Evolutionary conservation across 164 flowering plant species (phyloP), one percentile per base, ranked within the genome.

Genomic region (Tetracentron sinense): DNA sequence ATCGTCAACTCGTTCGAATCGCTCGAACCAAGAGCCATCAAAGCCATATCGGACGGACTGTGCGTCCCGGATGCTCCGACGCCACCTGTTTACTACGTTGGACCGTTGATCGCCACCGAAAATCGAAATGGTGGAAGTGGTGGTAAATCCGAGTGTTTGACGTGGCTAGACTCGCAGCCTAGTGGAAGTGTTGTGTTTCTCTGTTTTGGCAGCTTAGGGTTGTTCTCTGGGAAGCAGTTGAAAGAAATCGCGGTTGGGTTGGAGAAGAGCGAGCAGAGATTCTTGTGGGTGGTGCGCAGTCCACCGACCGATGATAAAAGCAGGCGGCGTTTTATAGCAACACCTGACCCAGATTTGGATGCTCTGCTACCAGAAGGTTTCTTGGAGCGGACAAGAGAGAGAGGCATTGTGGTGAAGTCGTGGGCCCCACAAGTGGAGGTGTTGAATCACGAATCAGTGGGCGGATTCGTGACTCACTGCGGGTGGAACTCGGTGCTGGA

Each of bases 371-470:
- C 74, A 4, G 57, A 46, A 8, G 74, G 69, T 23, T 71, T 71
- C 30, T 42, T 65, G 62, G 62, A 65, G 5, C 25, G 74, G 57
- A 65, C 74, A 19, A 46, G n/a, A 28, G 66, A 46, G 33, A 46
- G 65, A 55, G 74, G 74, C 6, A 8, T 59, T 4, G 65, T 65
- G 23, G 69, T 60, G n/a, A 50, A 54, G 61, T 30, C 50, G n/a
- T 71, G 74, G 69, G 74, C 64, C 23, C 60, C 69, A 16, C 69
- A 71, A 20, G 33, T 54, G 31, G 69, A 5, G 17, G 60, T 70
- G 56, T n/a, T n/a, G 68, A 65, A 17, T n/a, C n/a, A n/a, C n/a
- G n/a, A n/a, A n/a, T n/a, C n/a, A n/a, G n/a, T n/a, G n/a, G n/a
- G n/a, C n/a, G n/a, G n/a, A n/a, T n/a, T n/a, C n/a, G n/a, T n/a